Evolutionary conservation across 2,329 filamentous ascomycete genomes (phyloP), one percentile per base, ranked within the genome.

Genomic region (Ceratocystis huliohia): DNA sequence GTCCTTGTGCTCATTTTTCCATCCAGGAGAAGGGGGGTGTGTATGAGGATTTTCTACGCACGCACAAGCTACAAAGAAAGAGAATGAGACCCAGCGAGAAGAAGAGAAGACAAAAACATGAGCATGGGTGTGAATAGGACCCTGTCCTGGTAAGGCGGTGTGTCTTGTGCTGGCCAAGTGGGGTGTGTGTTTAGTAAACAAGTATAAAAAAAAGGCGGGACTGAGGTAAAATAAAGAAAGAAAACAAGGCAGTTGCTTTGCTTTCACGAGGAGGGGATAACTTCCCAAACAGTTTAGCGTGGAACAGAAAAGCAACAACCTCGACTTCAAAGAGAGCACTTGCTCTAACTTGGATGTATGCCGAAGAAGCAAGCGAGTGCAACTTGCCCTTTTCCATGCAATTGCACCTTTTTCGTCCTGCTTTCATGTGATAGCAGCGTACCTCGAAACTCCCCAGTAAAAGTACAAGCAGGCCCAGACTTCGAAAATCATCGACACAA

Each of bases 271-370:
- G 56, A 30, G 53, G 50, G 56, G 56, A n/a, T 7, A 59, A 59
- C 56, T 59, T 59, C 56, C 56, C 56, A 59, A 59, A 59, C 56
- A 59, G 56, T 33, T 59, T 59, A 59, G 56, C 28, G 56, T 59
- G 56, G 56, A 59, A 59, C 56, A 3, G 30, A 59, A n/a, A 13
- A 15, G 37, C 6, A 59, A 4, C 28, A n/a, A 59, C 56, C 22
- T 59, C 28, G 37, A 59, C 25, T n/a, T 33, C 56, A 59, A 37
- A 59, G 15, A 59, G 30, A 59, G 56, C 28, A 59, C 13, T 15
- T 59, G 28, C 56, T 33, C 53, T 17, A 37, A 41, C 37, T 4
- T 37, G 30, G 56, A 8, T 59, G 56, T 33, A 8, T 59, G 28
- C 56, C 56, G 56, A 59, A 59, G 28, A 59, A 37, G 56, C 37